These are phyloP conservation scores for Erythrophleum ivorense DNA, from an alignment of 331 rosid species.

Conservation along the genomic window DNA sequence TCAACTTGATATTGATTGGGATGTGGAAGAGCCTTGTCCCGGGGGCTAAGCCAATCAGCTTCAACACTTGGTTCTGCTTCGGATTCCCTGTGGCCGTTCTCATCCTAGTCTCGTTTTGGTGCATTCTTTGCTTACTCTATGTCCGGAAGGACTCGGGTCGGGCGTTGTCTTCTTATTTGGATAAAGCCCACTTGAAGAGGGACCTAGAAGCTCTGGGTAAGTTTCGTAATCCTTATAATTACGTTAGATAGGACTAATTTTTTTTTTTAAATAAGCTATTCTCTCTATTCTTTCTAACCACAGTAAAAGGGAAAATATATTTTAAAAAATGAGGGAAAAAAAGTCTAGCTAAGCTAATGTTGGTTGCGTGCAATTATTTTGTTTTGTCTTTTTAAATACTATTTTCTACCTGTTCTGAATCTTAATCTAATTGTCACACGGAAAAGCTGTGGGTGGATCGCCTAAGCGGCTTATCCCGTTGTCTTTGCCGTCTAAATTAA, in stretches of 20 bases:
- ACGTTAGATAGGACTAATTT: too few relatives aligned
- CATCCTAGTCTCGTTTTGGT: constrained; percentile 61
- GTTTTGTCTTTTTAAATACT: background rate
- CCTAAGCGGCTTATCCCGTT: too few relatives aligned
- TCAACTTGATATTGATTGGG: constrained; percentile 79
- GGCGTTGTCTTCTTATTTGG: constrained; percentile 65
- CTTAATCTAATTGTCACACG: background rate
- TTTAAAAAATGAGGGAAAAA: background rate
- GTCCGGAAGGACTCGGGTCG: constrained; percentile 54
- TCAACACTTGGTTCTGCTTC: constrained; percentile 73
- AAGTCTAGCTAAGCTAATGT: background rate
- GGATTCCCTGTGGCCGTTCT: constrained; percentile 73
- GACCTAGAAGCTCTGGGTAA: constrained; percentile 83
- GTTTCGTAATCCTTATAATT: background rate
- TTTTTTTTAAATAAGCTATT: too few relatives aligned
- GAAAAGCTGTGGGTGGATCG: background rate
- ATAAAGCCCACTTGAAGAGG: constrained; percentile 65
- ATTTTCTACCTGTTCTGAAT: background rate
- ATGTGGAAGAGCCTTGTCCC: constrained; percentile 87
- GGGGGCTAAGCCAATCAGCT: constrained; percentile 63
- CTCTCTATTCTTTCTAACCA: too few relatives aligned
- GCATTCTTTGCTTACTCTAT: constrained; percentile 63
- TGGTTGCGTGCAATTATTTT: background rate
- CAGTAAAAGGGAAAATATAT: background rate
- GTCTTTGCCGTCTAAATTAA: too few relatives aligned